Evolutionary conservation across 2,329 filamentous ascomycete species (phyloP).

Genomic region (Penicillium italicum): DNA sequence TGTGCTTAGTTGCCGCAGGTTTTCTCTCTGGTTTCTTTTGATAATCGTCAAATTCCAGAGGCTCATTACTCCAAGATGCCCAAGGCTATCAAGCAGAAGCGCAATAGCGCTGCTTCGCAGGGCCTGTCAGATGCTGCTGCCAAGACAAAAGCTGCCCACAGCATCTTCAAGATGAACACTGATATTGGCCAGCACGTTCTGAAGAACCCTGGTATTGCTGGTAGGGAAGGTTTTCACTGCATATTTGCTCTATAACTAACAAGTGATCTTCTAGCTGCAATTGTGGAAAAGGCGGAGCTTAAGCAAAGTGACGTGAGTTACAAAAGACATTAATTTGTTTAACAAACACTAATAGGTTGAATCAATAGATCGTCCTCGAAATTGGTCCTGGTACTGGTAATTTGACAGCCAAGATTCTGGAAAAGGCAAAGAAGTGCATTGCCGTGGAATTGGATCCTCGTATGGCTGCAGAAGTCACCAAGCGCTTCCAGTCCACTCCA

Average conservation of each 20-base stretch:
- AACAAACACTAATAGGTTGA: constrained; percentile 2
- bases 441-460: constrained; percentile 91
- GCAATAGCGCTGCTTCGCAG: constrained; percentile 44
- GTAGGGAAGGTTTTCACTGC: constrained; percentile 38
- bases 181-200: constrained; percentile 87
- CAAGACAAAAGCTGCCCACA: constrained; percentile 60
- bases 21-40: constrained; percentile 2
- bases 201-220: constrained; percentile 82
- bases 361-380: constrained; percentile 70
- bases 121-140: constrained; percentile 40
- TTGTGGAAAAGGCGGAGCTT: constrained; percentile 80
- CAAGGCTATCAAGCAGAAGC: constrained; percentile 53
- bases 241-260: background rate
- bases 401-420: constrained; percentile 82
- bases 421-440: constrained; percentile 77
- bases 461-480: constrained; percentile 93
- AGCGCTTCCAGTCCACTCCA: constrained; percentile 87
- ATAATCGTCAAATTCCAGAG: background rate
- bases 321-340: background rate
- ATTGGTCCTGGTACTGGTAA: constrained; percentile 88
- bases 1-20: background rate
- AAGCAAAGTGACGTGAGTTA: constrained; percentile 70
- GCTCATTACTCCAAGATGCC: constrained; percentile 45
- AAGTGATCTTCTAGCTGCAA: constrained; percentile 34
- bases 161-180: constrained; percentile 97